Evolutionary conservation across 129 eudicot species (phyloP), one percentile per base, ranked within the genome.

Genomic region (Flaveria sonorensis): DNA sequence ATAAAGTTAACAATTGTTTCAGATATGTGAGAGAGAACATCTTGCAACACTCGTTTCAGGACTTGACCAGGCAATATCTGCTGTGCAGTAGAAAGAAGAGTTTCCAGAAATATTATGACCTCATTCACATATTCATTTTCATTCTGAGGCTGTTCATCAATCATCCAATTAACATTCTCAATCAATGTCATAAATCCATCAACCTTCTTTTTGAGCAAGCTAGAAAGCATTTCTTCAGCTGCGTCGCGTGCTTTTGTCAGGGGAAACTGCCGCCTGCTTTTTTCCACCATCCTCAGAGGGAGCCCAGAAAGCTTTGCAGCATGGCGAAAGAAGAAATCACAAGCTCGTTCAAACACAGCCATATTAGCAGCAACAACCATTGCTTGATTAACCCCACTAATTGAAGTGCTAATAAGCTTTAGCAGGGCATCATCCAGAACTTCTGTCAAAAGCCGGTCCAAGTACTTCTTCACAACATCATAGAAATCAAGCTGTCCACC

Each of bases 301-400:
- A 94, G 81, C 1, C 98, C 98, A 5, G 97, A 94, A 48, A 94
- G 97, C 79, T 94, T 93, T 24, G 97, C 98, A 76, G 98, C 98
- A 77, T 94, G 98, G 7, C 95, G 87, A 51, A 91, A 94, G 83
- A 94, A 91, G 83, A 91, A 94, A 83, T 94, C 98, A 83, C 98
- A 94, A 0, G 96, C 98, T 7, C 98, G 89, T 78, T 94, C 98
- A 51, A 94, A 85, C 47, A 91, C 97, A 46, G 97, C 93, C 98
- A 94, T 94, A 70, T 94, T 94, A 46, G 98, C 98, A 45, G 98
- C 98, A 81, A 94, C 88, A 60, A 91, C 88, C 98, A 94, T 94
- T 14, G 98, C 98, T 59, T 94, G 98, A 63, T 94, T 91, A 24
- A 91, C 98, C 48, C 98, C 98, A 70, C 66, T 75, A 18, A 94